Evolutionary conservation across 208 protist species (phyloP), one percentile per base, ranked within the genome.

Genomic region (Phytomonas francai): DNA sequence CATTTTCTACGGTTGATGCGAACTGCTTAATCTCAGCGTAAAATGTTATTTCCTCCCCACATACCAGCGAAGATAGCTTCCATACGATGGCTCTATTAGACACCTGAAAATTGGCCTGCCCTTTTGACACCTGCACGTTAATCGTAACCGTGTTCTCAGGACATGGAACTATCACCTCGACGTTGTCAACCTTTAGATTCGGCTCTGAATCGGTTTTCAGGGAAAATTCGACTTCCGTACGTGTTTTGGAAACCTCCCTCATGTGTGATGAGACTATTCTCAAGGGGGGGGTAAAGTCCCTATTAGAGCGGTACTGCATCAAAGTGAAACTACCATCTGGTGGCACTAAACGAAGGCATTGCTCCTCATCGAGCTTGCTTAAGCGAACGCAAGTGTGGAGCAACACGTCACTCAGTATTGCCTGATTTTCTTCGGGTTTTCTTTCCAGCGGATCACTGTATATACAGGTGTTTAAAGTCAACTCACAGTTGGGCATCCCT

Each of bases 311-410:
- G 86, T 99, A 98, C 49, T 70, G 84, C 97, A 99, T 98, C 51
- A 99, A 79, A 64, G 97, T 93, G 78, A 99, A 99, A 57, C 98
- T 95, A 45, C 98, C 98, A 80, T 99, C 96, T 9, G 97, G 93
- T 22, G 98, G 98, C 28, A 98, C 80, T 81, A 99, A 99, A 57
- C 68, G 72, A 4, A 97, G 83, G 27, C 70, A 79, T 33, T 84
- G 71, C 33, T 87, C 85, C 25, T 73, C 87, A 64, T 98, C 97
- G 34, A 97, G 97, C 27, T 87, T 83, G 60, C 81, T 81, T n/a
- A 99, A 84, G 31, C 86, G 81, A 2, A 99, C 98, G 74, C 98
- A 99, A 63, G 98, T 93, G 83, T 99, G 98, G 78, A 99, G 99
- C 7, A 89, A 94, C 29, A 97, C 85, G 74, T 99, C 97, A 62